Evolutionary conservation across 768 basidiomycete species (phyloP), one percentile per base, ranked within the genome.

Genomic region (Psilocybe tampanensis): DNA sequence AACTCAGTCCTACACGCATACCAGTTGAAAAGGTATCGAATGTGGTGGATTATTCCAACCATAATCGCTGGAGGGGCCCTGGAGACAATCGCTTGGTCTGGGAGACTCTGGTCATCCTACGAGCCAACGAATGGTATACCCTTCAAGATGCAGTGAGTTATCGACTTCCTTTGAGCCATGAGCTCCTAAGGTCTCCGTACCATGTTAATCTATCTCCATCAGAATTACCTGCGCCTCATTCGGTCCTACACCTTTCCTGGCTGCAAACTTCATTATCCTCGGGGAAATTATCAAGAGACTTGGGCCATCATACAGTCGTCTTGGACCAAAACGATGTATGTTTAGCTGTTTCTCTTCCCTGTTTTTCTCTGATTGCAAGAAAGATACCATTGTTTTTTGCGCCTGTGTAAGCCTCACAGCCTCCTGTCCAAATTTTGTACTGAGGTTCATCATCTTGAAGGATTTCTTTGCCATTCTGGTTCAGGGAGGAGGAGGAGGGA

Each of bases 81-180:
- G 9, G 87, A 88, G 63, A 62, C 80, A 9, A 55, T 81, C 2
- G 86, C 85, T 0, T 88, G 86, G 86, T 62, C 67, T 7, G 86
- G 73, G 1, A 68, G 85, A 18, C 63, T 84, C 3, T 86, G 82
- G 84, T 82, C 80, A 6, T 77, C 71, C 43, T 67, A 60, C 50
- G 59, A 56, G 17, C 71, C 74, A 2, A 52, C 51, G 0, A 33
- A 55, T 21, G 24, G 42, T 3, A 55, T 59, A 1, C 69, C 78
- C 0, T 80, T 72, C 62, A 62, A 74, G 51, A 76, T 80, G 29
- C 76, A 80, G 79, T 81, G 52, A 41, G 76, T 69, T 9, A 9
- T 29, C 5, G 29, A 12, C 6, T 45, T 18, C n/a, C n/a, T n/a
- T 15, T 57, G 34, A n/a, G n/a, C n/a, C n/a, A n/a, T n/a, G n/a